A percentile compares a stretch with the other conserved stretches of the same genome.
Conservation (phyloP, 1,284 basidiomycete species). For the Microbotryum scabiosae region DNA sequence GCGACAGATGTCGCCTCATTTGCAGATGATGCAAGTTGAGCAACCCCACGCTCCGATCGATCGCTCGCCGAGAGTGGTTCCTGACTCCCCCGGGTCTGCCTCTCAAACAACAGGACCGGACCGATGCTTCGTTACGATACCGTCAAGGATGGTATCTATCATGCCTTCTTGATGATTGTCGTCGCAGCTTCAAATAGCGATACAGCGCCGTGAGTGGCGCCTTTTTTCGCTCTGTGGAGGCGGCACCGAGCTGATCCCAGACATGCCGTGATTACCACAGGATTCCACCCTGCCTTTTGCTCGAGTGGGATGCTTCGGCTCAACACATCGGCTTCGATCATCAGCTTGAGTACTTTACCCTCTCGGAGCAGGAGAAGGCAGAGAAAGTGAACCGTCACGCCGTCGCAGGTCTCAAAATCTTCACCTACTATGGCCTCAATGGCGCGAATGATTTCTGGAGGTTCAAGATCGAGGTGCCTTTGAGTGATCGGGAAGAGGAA, state of each 20-base stretch:
- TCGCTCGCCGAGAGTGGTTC: not conserved
- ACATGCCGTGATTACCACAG: constrained; percentile 12
- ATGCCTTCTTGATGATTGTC: constrained; percentile 50
- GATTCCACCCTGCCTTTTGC: constrained; percentile 56
- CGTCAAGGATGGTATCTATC: constrained; percentile 67
- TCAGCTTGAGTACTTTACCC: constrained; percentile 19
- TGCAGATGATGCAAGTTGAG: constrained; percentile 37
- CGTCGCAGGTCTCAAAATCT: constrained; percentile 63
- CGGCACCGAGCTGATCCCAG: constrained; percentile 1
- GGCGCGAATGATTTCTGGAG: constrained; percentile 67
- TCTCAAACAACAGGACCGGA: constrained; percentile 43
- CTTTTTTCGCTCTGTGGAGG: no score
- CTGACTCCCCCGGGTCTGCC: not conserved
- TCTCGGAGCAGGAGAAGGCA: constrained; percentile 4
- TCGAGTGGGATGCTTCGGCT: constrained; percentile 56
- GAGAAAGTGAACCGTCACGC: constrained; percentile 17
- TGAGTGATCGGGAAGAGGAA: constrained; percentile 63
- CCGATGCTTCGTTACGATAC: constrained; percentile 89
- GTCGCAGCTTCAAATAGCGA: constrained; percentile 17
- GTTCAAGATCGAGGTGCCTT: constrained; percentile 76
- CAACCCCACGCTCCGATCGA: not conserved
- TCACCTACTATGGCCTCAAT: constrained; percentile 61
- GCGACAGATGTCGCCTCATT: constrained; percentile 56
- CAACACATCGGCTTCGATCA: constrained; percentile 24
- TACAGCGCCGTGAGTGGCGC: no score